These are phyloP conservation scores for Aquilaria sinensis DNA, from an alignment of 345 rosid species.

Conservation along the genomic window DNA sequence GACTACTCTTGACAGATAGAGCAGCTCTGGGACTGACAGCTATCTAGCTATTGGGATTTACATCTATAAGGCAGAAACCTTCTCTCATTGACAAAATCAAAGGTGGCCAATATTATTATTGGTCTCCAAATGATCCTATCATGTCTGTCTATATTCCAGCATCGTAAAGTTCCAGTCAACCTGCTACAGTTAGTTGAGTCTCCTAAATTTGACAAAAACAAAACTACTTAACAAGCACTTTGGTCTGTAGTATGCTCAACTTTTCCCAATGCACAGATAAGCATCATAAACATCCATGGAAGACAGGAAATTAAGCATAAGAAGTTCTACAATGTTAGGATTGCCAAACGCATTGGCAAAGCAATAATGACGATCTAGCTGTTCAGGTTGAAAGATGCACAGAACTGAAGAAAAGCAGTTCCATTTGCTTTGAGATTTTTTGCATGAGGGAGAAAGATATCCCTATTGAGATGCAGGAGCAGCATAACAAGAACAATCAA, in stretches of 20 bases:
- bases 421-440: constrained; percentile 87
- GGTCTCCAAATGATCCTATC: constrained; percentile 89
- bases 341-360: constrained; percentile 95
- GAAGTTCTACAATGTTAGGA: constrained; percentile 88
- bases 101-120: constrained; percentile 66
- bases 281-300: constrained; percentile 75
- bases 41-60: constrained; percentile 25
- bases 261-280: constrained; percentile 32
- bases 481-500: constrained; percentile 86
- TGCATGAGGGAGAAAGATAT: constrained; percentile 82
- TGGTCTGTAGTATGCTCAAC: not conserved
- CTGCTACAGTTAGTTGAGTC: constrained; percentile 59
- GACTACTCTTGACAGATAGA: too few species aligned
- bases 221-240: not conserved
- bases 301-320: constrained; percentile 82
- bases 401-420: constrained; percentile 82
- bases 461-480: constrained; percentile 90
- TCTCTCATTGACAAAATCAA: constrained; percentile 78
- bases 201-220: too few species aligned
- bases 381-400: constrained; percentile 82
- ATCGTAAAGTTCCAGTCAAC: constrained; percentile 87
- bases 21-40: too few species aligned
- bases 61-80: constrained; percentile 79
- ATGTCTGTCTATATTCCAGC: constrained; percentile 85
- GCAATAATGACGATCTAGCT: constrained; percentile 83